Conservation (phyloP, 306 rosid species). For the Gastrolobium bilobum region DNA sequence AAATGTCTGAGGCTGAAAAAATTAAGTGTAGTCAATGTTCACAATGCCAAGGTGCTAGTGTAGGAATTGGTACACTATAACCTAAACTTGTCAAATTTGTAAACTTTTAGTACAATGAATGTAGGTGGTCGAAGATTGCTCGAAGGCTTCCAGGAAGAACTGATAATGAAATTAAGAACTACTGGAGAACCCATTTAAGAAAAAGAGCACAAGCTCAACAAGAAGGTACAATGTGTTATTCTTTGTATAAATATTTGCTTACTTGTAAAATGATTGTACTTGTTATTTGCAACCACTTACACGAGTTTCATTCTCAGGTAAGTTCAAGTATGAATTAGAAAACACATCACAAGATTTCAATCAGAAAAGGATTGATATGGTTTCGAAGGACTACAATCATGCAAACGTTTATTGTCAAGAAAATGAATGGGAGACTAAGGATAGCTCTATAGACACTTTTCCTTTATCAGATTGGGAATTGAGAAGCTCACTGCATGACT, state of each 20-base stretch:
- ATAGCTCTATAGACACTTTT: slow-evolving; percentile 42
- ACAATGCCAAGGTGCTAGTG: background rate
- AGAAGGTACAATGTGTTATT: slow-evolving; percentile 48
- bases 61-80: background rate
- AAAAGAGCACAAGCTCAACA: slow-evolving; percentile 54
- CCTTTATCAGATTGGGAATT: slow-evolving; percentile 50
- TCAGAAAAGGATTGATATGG: slow-evolving; percentile 38
- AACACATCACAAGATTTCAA: slow-evolving; percentile 33
- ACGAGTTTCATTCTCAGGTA: slow-evolving; percentile 42
- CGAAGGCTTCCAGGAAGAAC: slow-evolving; percentile 74
- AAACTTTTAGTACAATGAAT: background rate
- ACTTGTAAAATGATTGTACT: background rate
- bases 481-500: slow-evolving; percentile 65
- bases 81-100: slow-evolving; percentile 7
- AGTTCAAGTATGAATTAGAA: slow-evolving; percentile 30
- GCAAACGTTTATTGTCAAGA: slow-evolving; percentile 30
- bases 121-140: slow-evolving; percentile 84
- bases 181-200: slow-evolving; percentile 71
- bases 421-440: slow-evolving; percentile 41
- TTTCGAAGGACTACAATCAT: slow-evolving; percentile 29
- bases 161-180: slow-evolving; percentile 78
- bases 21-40: background rate
- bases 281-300: slow-evolving; percentile 16
- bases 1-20: background rate
- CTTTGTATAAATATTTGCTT: background rate